These are phyloP conservation scores for Zychaea mexicana DNA, from an alignment of 371 early-diverging fungal genomes.

Conservation along the genomic window DNA sequence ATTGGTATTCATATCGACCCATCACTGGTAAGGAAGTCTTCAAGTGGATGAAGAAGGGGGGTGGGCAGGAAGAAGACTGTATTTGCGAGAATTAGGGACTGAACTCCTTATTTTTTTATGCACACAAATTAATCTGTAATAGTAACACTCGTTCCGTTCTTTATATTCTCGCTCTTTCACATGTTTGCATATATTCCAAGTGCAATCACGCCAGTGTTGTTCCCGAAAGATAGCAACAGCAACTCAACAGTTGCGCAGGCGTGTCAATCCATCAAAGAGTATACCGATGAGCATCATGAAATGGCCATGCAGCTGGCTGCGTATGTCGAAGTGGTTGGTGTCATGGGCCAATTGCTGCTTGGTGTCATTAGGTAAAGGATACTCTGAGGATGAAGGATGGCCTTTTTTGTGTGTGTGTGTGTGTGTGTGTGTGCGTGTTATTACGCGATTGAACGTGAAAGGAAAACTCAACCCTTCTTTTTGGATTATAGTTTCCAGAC, in stretches of 20 bases:
- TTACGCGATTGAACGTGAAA: too few species aligned
- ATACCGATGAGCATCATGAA: constrained; percentile 66
- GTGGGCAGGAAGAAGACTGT: background rate
- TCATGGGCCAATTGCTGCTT: constrained; percentile 67
- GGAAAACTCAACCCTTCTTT: too few species aligned
- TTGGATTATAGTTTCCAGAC: constrained; percentile 69
- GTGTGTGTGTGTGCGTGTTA: background rate
- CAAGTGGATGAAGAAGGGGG: background rate
- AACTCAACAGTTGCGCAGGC: constrained; percentile 31
- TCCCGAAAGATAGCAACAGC: constrained; percentile 55
- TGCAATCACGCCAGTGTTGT: constrained; percentile 62
- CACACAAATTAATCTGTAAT: background rate
- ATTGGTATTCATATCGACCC: constrained; percentile 77
- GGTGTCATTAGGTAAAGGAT: constrained; percentile 59
- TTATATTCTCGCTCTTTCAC: constrained; percentile 84
- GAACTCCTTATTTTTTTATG: too few species aligned
- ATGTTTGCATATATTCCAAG: constrained; percentile 69
- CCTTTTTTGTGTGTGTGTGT: background rate
- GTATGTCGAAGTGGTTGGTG: constrained; percentile 75
- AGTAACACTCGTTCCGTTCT: constrained; percentile 84
- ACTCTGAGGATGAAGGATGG: constrained; percentile 2
- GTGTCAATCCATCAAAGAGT: constrained; percentile 53
- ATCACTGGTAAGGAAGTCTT: constrained; percentile 58
- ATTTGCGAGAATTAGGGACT: background rate
- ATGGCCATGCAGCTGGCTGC: constrained; percentile 74